Conservation (phyloP, 768 basidiomycete species). For the Glaciozyma martinii region DNA sequence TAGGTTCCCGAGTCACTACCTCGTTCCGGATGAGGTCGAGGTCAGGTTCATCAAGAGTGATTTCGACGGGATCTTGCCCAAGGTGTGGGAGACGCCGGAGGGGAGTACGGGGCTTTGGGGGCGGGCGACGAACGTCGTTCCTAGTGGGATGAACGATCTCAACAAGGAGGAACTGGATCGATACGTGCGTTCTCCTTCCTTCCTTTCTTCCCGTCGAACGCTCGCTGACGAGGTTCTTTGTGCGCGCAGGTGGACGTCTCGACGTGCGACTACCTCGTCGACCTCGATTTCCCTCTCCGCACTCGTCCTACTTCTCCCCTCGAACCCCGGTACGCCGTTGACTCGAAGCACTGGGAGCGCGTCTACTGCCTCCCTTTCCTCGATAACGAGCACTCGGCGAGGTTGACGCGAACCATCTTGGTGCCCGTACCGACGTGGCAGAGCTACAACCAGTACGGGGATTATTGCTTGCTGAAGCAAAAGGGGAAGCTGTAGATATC, state of each 20-base stretch:
- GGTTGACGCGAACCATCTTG: slow-evolving; percentile 70
- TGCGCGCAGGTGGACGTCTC: slow-evolving; percentile 52
- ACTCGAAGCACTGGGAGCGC: slow-evolving; percentile 65
- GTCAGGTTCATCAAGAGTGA: slow-evolving; percentile 88
- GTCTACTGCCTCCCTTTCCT: slow-evolving; percentile 75
- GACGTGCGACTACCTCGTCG: slow-evolving; percentile 81
- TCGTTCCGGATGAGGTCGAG: slow-evolving; percentile 70
- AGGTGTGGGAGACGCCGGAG: slow-evolving; percentile 57
- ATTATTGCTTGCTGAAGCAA: slow-evolving; percentile 75
- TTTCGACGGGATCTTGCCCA: slow-evolving; percentile 79
- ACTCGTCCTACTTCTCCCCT: slow-evolving; percentile 40
- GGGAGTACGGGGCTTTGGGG: slow-evolving; percentile 23
- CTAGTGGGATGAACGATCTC: slow-evolving; percentile 70
- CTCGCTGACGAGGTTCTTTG: slow-evolving; percentile 13
- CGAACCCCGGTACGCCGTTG: slow-evolving; percentile 72
- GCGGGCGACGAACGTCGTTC: slow-evolving; percentile 42
- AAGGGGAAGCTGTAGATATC: slow-evolving; percentile 3
- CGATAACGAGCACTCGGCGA: slow-evolving; percentile 63
- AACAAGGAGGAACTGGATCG: slow-evolving; percentile 69
- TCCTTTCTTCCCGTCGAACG: background rate
- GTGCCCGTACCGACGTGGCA: slow-evolving; percentile 65
- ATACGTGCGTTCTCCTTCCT: slow-evolving; percentile 55
- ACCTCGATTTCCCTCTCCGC: slow-evolving; percentile 73
- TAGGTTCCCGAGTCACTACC: slow-evolving; percentile 81
- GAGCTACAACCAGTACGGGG: slow-evolving; percentile 64